Conservation (phyloP, 306 rosid genomes). For the Senna tora region DNA sequence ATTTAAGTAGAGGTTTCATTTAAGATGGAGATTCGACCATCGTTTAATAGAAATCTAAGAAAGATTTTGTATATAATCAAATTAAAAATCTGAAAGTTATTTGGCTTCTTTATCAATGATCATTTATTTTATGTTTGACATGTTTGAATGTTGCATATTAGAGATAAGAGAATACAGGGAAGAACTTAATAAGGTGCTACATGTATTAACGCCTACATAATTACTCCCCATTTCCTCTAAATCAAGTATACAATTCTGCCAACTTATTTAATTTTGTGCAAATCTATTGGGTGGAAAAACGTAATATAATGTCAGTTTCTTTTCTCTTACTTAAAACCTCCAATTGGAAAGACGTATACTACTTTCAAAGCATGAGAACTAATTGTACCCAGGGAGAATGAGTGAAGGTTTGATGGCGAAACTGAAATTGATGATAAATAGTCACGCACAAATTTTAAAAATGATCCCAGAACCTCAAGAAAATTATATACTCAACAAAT, state of each 20-base stretch:
- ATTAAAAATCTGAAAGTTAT: background rate
- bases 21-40: background rate
- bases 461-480: background rate
- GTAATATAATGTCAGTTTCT: background rate
- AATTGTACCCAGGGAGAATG: background rate
- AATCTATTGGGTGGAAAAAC: background rate
- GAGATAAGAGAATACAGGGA: background rate
- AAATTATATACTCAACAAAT: background rate
- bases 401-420: background rate
- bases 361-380: constrained; percentile 8
- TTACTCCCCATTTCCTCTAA: constrained; percentile 4
- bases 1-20: background rate
- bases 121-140: constrained; percentile 12
- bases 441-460: constrained; percentile 14
- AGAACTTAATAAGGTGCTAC: background rate
- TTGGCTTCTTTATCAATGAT: background rate
- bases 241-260: background rate
- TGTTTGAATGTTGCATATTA: background rate
- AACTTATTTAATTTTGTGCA: background rate
- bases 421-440: constrained; percentile 24
- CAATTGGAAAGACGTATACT: background rate
- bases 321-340: background rate
- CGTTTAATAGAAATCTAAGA: background rate
- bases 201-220: background rate
- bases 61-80: background rate